These are phyloP conservation scores for Fragilaria crotonensis DNA, from an alignment of 108 stramenopile species.

Conservation along the genomic window DNA sequence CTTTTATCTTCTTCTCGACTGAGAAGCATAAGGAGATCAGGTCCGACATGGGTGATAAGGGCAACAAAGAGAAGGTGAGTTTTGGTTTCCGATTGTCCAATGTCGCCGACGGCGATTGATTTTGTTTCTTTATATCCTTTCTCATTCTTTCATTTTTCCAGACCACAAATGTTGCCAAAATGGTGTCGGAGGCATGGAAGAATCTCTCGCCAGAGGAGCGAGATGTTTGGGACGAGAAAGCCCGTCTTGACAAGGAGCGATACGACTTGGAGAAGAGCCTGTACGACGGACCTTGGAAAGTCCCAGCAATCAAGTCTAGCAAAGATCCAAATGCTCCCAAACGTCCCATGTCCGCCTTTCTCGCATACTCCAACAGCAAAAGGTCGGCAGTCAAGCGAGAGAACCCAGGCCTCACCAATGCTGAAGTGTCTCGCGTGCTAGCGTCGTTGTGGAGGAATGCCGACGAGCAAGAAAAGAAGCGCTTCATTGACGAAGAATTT, in stretches of 20 bases:
- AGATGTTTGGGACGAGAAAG: conserved; percentile 18
- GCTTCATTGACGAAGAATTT: conserved; percentile 26
- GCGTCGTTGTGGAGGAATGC: conserved; percentile 27
- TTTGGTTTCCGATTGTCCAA: no score
- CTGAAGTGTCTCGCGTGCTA: conserved; percentile 25
- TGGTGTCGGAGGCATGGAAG: conserved; percentile 31
- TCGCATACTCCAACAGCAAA: conserved; percentile 33
- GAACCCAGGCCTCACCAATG: conserved; percentile 22
- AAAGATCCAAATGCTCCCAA: conserved; percentile 56
- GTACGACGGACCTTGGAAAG: conserved; percentile 34
- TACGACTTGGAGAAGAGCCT: conserved; percentile 37
- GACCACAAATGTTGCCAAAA: conserved; percentile 29
- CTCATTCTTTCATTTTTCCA: not conserved
- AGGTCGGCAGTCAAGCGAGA: conserved; percentile 19
- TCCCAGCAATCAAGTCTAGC: conserved; percentile 13
- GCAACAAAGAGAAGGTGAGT: conserved; percentile 30
- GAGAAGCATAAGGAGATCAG: conserved; percentile 32
- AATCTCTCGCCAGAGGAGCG: conserved; percentile 9
- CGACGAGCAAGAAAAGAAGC: conserved; percentile 10
- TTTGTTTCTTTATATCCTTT: not conserved
- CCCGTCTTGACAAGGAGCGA: conserved; percentile 20
- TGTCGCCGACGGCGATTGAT: not conserved
- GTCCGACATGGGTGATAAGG: conserved; percentile 10
- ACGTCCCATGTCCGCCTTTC: conserved; percentile 48
- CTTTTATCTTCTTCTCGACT: conserved; percentile 36